Evolutionary conservation across 495 filamentous ascomycete species (phyloP), one percentile per base, ranked within the genome.

Genomic region (Lepidopterella palustris): DNA sequence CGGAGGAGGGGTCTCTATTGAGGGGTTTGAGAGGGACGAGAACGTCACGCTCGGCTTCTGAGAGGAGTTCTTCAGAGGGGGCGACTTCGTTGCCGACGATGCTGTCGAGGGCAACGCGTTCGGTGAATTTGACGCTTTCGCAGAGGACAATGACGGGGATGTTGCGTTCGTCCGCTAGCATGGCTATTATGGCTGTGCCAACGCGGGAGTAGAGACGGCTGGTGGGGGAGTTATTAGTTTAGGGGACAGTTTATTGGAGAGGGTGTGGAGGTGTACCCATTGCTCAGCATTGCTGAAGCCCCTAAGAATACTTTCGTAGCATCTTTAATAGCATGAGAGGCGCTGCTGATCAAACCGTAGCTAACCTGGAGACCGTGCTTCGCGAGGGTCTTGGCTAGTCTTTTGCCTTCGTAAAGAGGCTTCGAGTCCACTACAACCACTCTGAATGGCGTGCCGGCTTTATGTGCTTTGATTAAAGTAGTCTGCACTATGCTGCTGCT

Each of bases 81-180:
- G 85, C 91, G 58, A 97, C 85, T 77, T 98, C 93, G 72, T 98
- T 97, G 53, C 86, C 84, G 23, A 93, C 90, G 62, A 98, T 91
- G 31, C 88, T 88, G 73, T 96, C 93, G 0, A 95, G 81, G 8
- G 89, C 87, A 4, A 96, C 89, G 55, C 86, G 83, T 64, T 96
- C 93, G 23, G 89, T 92, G 73, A 96, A 96, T 72, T 97, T 98
- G 76, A 98, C 83, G 2, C 87, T 91, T 78, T 98, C 92, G 71
- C 91, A 97, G 59, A 89, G 88, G 3, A 95, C 90, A 29, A 92
- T 85, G 39, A 98, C 92, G 2, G 91, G 89, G 31, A 90, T 81
- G 49, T 82, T 82, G 15, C 77, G 73, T 49, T 86, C 84, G 59
- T 86, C 84, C 23, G 92, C 93, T 25, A 84, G 85, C 80, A 93